phyloP scores from a whole-genome alignment of 2,329 filamentous ascomycete genomes.

The Arthrobotrys sinensis region DNA sequence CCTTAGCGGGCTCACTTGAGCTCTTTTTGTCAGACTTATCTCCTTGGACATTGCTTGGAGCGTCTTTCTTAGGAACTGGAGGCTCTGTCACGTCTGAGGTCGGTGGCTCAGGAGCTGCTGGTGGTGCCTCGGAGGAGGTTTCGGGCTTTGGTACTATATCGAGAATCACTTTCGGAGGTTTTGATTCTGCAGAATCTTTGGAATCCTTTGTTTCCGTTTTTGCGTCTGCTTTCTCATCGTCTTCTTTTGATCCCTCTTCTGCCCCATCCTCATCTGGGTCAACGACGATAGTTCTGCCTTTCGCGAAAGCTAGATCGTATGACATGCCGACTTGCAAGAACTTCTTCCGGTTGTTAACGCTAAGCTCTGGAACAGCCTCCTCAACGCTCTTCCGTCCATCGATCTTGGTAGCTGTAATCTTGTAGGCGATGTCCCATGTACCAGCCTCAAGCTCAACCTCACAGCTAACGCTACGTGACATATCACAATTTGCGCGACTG shows the following conservation, averaged over 20 bases:
- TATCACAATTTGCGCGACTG: slow-evolving; percentile 66
- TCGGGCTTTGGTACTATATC: slow-evolving; percentile 61
- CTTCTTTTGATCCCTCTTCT: slow-evolving; percentile 67
- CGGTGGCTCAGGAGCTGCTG: slow-evolving; percentile 40
- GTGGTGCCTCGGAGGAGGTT: slow-evolving; percentile 17
- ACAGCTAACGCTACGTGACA: slow-evolving; percentile 82
- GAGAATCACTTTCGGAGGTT: slow-evolving; percentile 62
- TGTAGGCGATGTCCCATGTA: slow-evolving; percentile 81
- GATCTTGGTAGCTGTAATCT: slow-evolving; percentile 75
- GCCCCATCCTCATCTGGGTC: slow-evolving; percentile 69
- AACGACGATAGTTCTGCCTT: slow-evolving; percentile 71
- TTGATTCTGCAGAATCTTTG: slow-evolving; percentile 34
- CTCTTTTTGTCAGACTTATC: slow-evolving; percentile 28
- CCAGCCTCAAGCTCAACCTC: slow-evolving; percentile 83
- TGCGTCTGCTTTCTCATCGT: slow-evolving; percentile 67
- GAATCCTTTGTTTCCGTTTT: slow-evolving; percentile 53
- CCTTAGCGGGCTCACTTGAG: neutral
- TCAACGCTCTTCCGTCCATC: slow-evolving; percentile 75
- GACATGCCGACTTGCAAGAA: slow-evolving; percentile 79
- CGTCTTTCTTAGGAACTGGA: slow-evolving; percentile 33
- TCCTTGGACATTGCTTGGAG: neutral
- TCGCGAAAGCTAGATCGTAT: slow-evolving; percentile 80
- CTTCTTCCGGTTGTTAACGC: slow-evolving; percentile 76
- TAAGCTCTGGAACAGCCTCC: slow-evolving; percentile 75
- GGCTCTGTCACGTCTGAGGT: slow-evolving; percentile 33